Conservation (phyloP, 1,139 yeast genomes). For the Candida glucosophila region DNA sequence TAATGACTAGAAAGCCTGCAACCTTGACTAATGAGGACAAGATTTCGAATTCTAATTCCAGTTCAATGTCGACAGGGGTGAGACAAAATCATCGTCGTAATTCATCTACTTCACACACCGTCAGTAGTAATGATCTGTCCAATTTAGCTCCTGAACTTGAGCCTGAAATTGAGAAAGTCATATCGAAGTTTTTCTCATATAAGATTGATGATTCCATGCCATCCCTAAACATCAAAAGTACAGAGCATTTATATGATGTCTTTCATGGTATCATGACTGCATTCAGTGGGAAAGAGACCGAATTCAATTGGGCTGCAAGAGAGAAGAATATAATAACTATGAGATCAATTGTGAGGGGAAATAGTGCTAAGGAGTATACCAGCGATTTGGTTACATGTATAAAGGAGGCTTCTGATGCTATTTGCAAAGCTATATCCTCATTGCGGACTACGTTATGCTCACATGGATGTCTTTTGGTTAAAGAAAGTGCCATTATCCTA, state of each 20-base stretch:
- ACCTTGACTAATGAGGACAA: neutral
- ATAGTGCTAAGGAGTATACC: constrained; percentile 27
- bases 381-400: constrained; percentile 36
- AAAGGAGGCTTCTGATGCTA: constrained; percentile 46
- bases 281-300: constrained; percentile 81
- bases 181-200: constrained; percentile 14
- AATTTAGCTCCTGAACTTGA: too few relatives aligned
- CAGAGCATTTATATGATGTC: constrained; percentile 11
- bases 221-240: constrained; percentile 9
- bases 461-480: constrained; percentile 70
- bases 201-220: constrained; percentile 17
- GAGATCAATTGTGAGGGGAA: constrained; percentile 57
- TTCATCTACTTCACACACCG: neutral
- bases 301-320: constrained; percentile 74
- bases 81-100: too few relatives aligned
- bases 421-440: constrained; percentile 62
- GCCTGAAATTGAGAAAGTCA: constrained; percentile 8
- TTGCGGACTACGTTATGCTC: constrained; percentile 77
- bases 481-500: constrained; percentile 54
- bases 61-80: constrained; percentile 1
- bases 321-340: constrained; percentile 53
- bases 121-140: neutral
- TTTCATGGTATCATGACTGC: constrained; percentile 15
- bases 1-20: neutral
- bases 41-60: too few relatives aligned